Evolutionary conservation across 1,284 basidiomycete genomes (phyloP).

Genomic region (Naganishia liquefaciens): DNA sequence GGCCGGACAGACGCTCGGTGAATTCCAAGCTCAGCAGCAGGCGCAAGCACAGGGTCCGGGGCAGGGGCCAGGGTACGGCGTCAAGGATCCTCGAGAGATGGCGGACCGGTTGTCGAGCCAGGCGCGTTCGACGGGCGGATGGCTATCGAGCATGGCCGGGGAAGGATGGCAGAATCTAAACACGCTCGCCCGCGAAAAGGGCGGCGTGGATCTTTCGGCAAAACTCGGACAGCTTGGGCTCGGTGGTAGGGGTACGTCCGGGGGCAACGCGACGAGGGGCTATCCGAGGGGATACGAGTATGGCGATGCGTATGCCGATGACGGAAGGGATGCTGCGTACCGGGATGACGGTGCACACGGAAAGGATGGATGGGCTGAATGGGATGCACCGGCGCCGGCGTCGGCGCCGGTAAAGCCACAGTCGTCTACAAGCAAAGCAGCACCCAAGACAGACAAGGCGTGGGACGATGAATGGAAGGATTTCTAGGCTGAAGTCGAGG

Average conservation of each 20-base stretch:
- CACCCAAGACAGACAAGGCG: conserved; percentile 41
- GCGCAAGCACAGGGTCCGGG: neutral
- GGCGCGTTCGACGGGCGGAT: conserved; percentile 43
- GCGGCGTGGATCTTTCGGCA: conserved; percentile 52
- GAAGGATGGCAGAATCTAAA: conserved; percentile 51
- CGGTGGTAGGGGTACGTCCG: conserved; percentile 39
- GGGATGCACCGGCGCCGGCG: conserved; percentile 9
- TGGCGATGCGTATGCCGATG: conserved; percentile 17
- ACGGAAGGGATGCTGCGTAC: conserved; percentile 6
- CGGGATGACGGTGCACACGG: conserved; percentile 13
- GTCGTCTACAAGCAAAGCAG: neutral
- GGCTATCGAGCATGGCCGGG: conserved; percentile 44
- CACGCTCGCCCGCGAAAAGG: conserved; percentile 47
- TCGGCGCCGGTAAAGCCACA: conserved; percentile 22
- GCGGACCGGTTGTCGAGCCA: conserved; percentile 44
- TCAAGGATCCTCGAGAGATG: conserved; percentile 37
- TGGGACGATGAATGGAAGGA: conserved; percentile 51
- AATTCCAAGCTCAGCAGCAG: conserved; percentile 30
- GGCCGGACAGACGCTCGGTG: conserved; percentile 42
- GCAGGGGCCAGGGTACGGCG: conserved; percentile 1
- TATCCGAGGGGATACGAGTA: conserved; percentile 39
- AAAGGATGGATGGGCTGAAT: conserved; percentile 31
- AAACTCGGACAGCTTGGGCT: conserved; percentile 45
- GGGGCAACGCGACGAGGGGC: conserved; percentile 31
- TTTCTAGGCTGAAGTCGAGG: conserved; percentile 34